Evolutionary conservation across 2,329 filamentous ascomycete species (phyloP).

Genomic region (Rosellinia necatrix): DNA sequence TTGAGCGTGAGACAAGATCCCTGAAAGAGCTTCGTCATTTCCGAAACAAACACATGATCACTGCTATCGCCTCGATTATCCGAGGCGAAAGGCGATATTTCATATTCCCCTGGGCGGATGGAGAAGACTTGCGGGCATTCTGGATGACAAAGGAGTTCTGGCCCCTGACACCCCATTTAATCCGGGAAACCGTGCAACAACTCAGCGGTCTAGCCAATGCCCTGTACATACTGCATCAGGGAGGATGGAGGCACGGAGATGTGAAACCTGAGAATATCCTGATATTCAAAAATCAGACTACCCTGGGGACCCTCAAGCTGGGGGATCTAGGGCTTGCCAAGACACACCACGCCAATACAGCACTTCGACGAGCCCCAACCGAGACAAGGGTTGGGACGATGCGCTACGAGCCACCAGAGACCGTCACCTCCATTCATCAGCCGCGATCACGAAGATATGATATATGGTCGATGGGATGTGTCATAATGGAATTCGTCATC

Average conservation of each 20-base stretch:
- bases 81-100: neutral
- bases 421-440: neutral
- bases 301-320: conserved; percentile 1
- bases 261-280: neutral
- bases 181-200: neutral
- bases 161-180: neutral
- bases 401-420: conserved; percentile 2
- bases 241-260: neutral
- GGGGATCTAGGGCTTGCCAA: neutral
- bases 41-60: neutral
- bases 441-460: neutral
- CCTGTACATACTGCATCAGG: neutral
- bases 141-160: neutral
- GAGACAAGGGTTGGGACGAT: neutral
- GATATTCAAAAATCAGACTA: neutral
- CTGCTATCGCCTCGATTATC: neutral
- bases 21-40: neutral
- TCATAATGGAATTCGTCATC: neutral
- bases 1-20: neutral
- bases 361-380: neutral
- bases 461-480: conserved; percentile 4
- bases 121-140: neutral
- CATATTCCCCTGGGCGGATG: conserved; percentile 8
- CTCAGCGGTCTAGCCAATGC: neutral
- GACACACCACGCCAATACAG: neutral